Evolutionary conservation across 768 basidiomycete species (phyloP), one percentile per base, ranked within the genome.

Genomic region (Suillus ampliporus): DNA sequence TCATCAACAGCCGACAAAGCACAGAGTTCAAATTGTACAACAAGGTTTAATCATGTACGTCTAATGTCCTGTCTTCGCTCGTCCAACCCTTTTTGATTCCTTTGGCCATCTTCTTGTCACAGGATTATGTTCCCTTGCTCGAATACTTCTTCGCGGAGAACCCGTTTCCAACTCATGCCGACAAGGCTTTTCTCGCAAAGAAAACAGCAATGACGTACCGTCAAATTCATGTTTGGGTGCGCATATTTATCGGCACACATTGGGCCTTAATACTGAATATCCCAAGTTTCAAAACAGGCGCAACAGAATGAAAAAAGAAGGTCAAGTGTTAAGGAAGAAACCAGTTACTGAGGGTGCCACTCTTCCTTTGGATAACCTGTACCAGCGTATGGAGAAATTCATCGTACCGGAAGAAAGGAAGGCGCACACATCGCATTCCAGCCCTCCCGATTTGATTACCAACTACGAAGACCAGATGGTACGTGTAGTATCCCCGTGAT

Each of bases 151-250:
- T 86, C 40, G 68, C 78, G 9, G 69, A 76, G 15, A 83, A 86
- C 61, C 77, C 82, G 0, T 86, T 82, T 37, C 85, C 85, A 0
- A 79, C 80, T 0, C 70, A 71, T 0, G 69, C 72, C 0, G 84
- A 87, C 57, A 79, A 79, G 0, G 54, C 43, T 0, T 57, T 73
- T 0, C 70, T 87, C 0, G 86, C 86, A 0, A 61, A 71, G 21
- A 81, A 82, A 53, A 77, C 82, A 0, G 66, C 68, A 37, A 85
- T 86, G 84, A 69, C 78, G 0, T 68, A 68, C 0, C 64, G 80
- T 1, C 85, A 87, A 62, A 84, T 87, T 6, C 82, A 84, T 67
- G 82, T 85, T 57, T 87, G 86, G 86, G 84, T 85, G 63, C 1
- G 77, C 48, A 14, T 44, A 38, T 34, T 19, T 54, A n/a, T 44